Base-by-base conservation (phyloP, 1,139 yeast genomes). In the Geotrichum fermentans region DNA sequence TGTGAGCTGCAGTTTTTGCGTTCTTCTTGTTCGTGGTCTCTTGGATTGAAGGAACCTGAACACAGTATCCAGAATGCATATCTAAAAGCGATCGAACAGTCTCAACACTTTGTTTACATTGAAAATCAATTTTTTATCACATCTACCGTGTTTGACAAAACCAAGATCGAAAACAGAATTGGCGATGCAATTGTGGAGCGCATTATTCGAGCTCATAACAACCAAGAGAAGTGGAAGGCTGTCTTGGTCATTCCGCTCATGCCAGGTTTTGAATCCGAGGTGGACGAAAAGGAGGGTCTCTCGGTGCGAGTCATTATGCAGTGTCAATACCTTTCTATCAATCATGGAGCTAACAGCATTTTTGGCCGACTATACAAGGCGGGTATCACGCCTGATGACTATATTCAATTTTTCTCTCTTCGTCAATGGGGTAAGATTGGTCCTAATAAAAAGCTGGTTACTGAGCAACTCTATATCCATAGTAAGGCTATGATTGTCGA, bases 131-230 rank as follows among this genome's bases (percentile, higher is more conserved):
- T 92, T 61, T 94, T 94, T 63, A 76, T 94, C 47, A 87, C 97
- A 0, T 81, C 96, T 11, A 84, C 96, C 45, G 80, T 79, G 21
- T 80, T 88, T 62, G 96, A 90, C 60, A 46, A 41, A 14, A 83
- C 83, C 7, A 81, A 82, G 40, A 85, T 94, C 52, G 84, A 86
- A 57, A 94, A 94, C 65, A 76, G 88, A 61, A 85, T 94, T 56
- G 98, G 98, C 40, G 96, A 92, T 73, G 98, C 98, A 0, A 73
- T 94, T 46, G 97, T 92, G 13, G 97, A 92, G 63, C 76, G 99
- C 61, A 89, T 92, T 50, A 83, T 89, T 29, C 77, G 89, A 45
- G 98, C 98, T 0, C 84, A 86, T 61, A 77, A 78, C 52, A 86
- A 83, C 54, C 80, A 82, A 3, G 84, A 81, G 49, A 67, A 72